phyloP scores from a whole-genome alignment of 169 alveolate genomes.

The Amoebophrya sp. region DNA sequence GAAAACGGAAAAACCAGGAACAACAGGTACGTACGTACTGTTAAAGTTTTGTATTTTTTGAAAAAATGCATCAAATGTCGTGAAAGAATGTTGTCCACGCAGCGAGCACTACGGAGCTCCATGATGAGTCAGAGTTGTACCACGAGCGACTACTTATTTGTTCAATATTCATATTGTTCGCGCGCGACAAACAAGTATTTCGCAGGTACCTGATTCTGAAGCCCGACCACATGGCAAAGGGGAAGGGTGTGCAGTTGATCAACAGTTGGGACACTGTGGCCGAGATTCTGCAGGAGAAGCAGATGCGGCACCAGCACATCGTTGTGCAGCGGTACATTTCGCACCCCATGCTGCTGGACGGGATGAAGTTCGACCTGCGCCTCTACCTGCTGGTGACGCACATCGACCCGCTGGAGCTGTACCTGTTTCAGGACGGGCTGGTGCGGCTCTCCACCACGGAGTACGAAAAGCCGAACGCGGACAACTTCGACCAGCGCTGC shows the following conservation, averaged over 20 bases:
- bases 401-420: slow-evolving; percentile 69
- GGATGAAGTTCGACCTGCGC: slow-evolving; percentile 80
- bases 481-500: slow-evolving; percentile 31
- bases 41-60: not conserved
- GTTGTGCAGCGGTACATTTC: slow-evolving; percentile 55
- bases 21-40: not conserved
- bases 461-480: not conserved
- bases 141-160: no score
- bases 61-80: not conserved
- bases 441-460: slow-evolving; percentile 69
- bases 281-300: not conserved
- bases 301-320: not conserved
- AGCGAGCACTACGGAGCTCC: no score
- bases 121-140: no score
- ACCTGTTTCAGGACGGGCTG: slow-evolving; percentile 72
- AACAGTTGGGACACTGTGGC: not conserved
- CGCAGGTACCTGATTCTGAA: not conserved
- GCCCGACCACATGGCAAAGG: not conserved
- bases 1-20: not conserved
- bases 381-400: slow-evolving; percentile 65
- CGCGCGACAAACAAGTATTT: no score
- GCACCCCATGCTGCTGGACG: slow-evolving; percentile 77
- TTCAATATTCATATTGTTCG: no score
- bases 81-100: no score
- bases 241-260: not conserved